Evolutionary conservation across 352 stramenopile genomes (phyloP), one percentile per base, ranked within the genome.

Genomic region (Pythium periplocum): DNA sequence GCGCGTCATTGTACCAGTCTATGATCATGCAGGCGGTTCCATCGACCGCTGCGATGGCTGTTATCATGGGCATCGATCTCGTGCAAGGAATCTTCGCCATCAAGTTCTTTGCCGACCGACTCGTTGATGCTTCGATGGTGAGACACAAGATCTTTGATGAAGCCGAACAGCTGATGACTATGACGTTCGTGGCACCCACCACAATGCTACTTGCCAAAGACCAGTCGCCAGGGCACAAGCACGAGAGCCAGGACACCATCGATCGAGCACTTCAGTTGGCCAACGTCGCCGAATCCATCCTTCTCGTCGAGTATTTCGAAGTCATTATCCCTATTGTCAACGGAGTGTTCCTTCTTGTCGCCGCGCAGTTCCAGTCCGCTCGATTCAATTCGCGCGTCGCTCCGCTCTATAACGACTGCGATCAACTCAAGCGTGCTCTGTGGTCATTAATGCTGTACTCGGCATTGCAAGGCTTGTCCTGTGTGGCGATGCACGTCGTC

Each of bases 271-370:
- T 46, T 0, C 42, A 62, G 12, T 53, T 57, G 31, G 2, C 56
- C 2, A 51, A 60, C 4, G 38, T 35, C 2, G 51, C 51, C 35
- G 58, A 65, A 36, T 47, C 51, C 3, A 53, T 65, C 36, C 40
- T 65, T 10, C 35, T 65, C 6, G 45, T 65, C 51, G 58, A 65
- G 58, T 65, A 60, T 33, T 38, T 65, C 17, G 58, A 65, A 40
- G 51, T 60, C 4, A 37, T 37, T 3, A 41, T 60, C 4, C 58
- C 58, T 17, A 37, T 57, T 2, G 11, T 52, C 32, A 65, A 57
- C 47, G 42, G 39, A 3, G 11, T 32, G 4, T 65, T 53, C 32
- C 2, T 65, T 10, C 6, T 35, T 11, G 11, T 57, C 9, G 58
- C 58, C 0, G 42, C 57, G 3, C 51, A 43, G 9, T 37, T 62